Base-by-base conservation (phyloP, 2,329 filamentous ascomycete species). In the Xylaria polymorpha region DNA sequence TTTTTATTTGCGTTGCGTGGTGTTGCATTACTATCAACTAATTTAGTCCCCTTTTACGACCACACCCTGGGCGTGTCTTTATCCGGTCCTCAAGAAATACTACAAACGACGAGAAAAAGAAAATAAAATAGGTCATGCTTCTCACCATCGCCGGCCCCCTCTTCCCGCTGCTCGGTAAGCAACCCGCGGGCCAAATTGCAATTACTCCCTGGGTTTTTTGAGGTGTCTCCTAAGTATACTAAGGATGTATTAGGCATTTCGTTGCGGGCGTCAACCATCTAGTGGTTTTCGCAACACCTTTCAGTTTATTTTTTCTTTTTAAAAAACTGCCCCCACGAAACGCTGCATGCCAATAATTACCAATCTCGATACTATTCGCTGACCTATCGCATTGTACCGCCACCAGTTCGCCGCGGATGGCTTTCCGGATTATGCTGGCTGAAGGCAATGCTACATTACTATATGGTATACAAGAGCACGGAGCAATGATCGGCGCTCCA, bases 401-500 rank as follows among this genome's bases (percentile, higher is more conserved):
- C 46, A 61, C 39, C 57, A 29, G 57, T 55, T 61, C 57, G 32
- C 3, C 29, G 64, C 39, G 55, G 65, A 41, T 53, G 25, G 22
- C 43, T 48, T 58, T 15, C 65, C 60, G 55, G 58, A 15, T n/a
- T 20, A 43, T 64, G 43, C 55, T 18, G 18, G 32, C 35, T 39
- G 15, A 39, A 53, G 25, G 50, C 10, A 15, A 37, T 39, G 32
- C 53, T 15, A 56, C 53, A 22, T 4, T 18, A 8, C 53, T 37
- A 9, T 18, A 8, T 14, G 48, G 57, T 25, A 46, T 51, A 29
- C 46, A 25, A 46, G 25, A 39, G 37, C 46, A 29, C 29, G 20
- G 29, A 58, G 37, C 37, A 58, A 55, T 35, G 63, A 65, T 65
- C 63, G 55, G 39, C 63, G 25, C 44, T 60, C 8, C 63, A 60